Base-by-base conservation (phyloP, 176 grass and related monocot species). In the Rhynchospora breviuscula region DNA sequence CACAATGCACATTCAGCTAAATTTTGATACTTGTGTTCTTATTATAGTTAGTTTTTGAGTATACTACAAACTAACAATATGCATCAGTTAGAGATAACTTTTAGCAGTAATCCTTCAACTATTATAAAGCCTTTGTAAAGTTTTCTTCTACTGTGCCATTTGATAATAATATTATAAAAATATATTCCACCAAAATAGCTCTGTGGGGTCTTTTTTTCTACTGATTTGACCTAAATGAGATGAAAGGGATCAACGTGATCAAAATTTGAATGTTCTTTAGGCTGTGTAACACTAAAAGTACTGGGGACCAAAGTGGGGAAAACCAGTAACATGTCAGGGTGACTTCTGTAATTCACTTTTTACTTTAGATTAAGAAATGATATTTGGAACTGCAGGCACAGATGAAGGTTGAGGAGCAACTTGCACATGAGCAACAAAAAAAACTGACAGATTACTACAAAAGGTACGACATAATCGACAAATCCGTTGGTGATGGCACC, bases 401-500 rank as follows among this genome's bases (percentile, higher is more conserved):
- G 43, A 40, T 90, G 73, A 78, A 87, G 40, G 31, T 80, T 47
- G 88, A 92, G 57, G 53, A 85, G 53, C 35, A 83, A n/a, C 88
- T 95, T 0, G 90, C 87, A 63, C 81, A 60, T 65, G 77, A 87
- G 74, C 84, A 89, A 75, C 81, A 90, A 79, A 86, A 94, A 44
- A 63, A 19, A 26, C 51, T 94, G 59, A 71, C 79, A 46, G 76
- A 19, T 29, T 79, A 88, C 35, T 69, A 88, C 81, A 83, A 71
- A 84, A 90, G 90, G 65, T 81, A 88, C 73, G 88, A 85, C 15
- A 19, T 78, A 33, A 12, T 88, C 14, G 88, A 92, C 17, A 85
- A 71, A 8, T 18, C 81, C 47, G 54, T 88, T 52, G 31, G 52
- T 48, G 79, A 82, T 13, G 60, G 79, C 57, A 82, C 61, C 46